A percentile compares a stretch with the other conserved stretches of the same genome.
Conservation (phyloP, 2,329 filamentous ascomycete species). For the Fusarium sp. region DNA sequence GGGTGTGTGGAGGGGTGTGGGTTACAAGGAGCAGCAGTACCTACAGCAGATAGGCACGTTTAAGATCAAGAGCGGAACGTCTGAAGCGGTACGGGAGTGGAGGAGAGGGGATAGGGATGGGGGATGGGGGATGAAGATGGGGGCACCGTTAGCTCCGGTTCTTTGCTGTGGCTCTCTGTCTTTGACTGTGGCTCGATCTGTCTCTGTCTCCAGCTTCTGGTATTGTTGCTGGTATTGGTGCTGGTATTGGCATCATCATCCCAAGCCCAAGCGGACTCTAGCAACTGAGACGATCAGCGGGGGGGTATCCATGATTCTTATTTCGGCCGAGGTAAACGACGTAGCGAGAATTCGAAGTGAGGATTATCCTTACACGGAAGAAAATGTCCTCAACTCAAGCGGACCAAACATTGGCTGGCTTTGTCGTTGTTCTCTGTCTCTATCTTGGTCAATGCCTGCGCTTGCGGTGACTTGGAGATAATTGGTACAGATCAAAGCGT, state of each 20-base stretch:
- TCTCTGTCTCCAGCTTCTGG: not conserved
- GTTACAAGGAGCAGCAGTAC: conserved; percentile 22
- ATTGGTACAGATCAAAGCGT: conserved; percentile 25
- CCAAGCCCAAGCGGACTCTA: conserved; percentile 28
- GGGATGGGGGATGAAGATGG: conserved; percentile 31
- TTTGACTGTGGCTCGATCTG: not conserved
- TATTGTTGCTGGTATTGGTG: too few relatives aligned
- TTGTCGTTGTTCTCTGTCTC: not conserved
- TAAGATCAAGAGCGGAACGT: conserved; percentile 37
- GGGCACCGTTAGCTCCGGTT: conserved; percentile 38
- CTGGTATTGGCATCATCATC: conserved; percentile 40
- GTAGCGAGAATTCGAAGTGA: conserved; percentile 15
- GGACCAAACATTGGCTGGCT: conserved; percentile 5
- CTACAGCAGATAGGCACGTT: conserved; percentile 37
- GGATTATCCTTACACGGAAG: conserved; percentile 31
- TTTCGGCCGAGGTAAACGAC: conserved; percentile 46
- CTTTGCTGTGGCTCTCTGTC: conserved; percentile 1
- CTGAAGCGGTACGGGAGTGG: conserved; percentile 39
- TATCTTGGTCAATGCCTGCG: conserved; percentile 8
- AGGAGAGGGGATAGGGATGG: conserved; percentile 22
- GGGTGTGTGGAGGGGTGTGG: conserved; percentile 22
- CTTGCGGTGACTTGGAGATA: conserved; percentile 36
- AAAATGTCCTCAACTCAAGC: conserved; percentile 10
- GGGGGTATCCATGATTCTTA: conserved; percentile 34
- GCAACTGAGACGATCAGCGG: conserved; percentile 46